Conservation (phyloP, 495 filamentous ascomycete genomes). For the Penicillium paradoxum region DNA sequence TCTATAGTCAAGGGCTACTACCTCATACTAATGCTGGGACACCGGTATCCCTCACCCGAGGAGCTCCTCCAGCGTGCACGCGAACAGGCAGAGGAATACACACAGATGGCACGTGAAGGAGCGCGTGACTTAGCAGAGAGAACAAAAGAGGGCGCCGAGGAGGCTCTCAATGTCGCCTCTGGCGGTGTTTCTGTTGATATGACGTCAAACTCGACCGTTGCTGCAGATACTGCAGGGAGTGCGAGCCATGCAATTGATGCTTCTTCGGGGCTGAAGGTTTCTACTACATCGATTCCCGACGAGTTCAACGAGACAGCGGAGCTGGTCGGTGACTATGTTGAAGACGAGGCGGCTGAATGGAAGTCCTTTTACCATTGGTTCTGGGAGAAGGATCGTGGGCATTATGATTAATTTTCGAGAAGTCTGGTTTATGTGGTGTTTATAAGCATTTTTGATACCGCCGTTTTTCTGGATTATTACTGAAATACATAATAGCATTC, state of each 20-base stretch:
- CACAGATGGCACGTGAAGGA: slow-evolving; percentile 40
- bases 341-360: slow-evolving; percentile 40
- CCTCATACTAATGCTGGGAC: slow-evolving; percentile 31
- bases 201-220: slow-evolving; percentile 22
- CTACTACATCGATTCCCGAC: slow-evolving; percentile 10
- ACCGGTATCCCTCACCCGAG: slow-evolving; percentile 42
- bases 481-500: neutral
- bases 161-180: slow-evolving; percentile 22
- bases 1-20: slow-evolving; percentile 67
- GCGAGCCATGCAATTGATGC: slow-evolving; percentile 18
- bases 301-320: slow-evolving; percentile 44
- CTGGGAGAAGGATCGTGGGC: slow-evolving; percentile 31
- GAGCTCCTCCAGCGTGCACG: slow-evolving; percentile 40
- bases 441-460: neutral
- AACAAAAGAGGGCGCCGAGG: slow-evolving; percentile 26
- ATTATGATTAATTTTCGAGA: slow-evolving; percentile 7
- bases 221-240: slow-evolving; percentile 2
- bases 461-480: neutral
- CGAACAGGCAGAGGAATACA: slow-evolving; percentile 42
- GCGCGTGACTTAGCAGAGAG: slow-evolving; percentile 36
- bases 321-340: slow-evolving; percentile 45
- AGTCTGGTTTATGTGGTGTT: neutral
- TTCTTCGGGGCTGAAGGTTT: slow-evolving; percentile 18
- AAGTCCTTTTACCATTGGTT: slow-evolving; percentile 46
- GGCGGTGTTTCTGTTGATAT: slow-evolving; percentile 33